Conservation (phyloP, 345 rosid genomes). For the Moricandia arvensis region DNA sequence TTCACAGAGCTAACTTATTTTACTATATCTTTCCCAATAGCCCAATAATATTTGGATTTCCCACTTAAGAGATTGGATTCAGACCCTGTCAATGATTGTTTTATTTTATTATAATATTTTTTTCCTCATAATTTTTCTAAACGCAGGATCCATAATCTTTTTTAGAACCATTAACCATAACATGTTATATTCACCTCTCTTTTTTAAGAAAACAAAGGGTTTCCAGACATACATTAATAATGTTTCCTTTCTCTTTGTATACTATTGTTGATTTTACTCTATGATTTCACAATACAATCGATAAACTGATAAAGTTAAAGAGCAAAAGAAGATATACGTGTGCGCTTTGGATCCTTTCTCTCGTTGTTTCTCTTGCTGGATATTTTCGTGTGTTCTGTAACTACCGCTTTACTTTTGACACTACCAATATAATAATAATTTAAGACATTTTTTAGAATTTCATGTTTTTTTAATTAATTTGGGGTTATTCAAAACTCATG, state of each 20-base stretch:
- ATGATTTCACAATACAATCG: not conserved
- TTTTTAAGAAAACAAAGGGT: too few relatives aligned
- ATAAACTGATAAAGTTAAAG: not conserved
- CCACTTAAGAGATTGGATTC: not conserved
- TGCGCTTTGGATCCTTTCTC: not conserved
- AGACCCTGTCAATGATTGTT: not conserved
- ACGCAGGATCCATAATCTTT: not conserved
- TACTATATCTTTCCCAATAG: not conserved
- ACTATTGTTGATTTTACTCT: not conserved
- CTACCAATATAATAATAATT: too few relatives aligned
- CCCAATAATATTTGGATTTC: not conserved
- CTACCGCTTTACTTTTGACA: too few relatives aligned
- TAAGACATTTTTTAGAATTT: too few relatives aligned
- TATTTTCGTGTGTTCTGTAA: not conserved
- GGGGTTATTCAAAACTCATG: too few relatives aligned
- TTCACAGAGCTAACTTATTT: not conserved
- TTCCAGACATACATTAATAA: too few relatives aligned
- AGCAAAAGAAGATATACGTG: not conserved
- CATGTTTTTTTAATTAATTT: too few relatives aligned
- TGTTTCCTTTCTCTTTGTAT: not conserved
- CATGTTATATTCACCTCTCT: not conserved
- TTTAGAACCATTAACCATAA: not conserved
- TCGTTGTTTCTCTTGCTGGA: not conserved
- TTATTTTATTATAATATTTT: not conserved
- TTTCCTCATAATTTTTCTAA: too few relatives aligned